Percentiles rank a stretch among this genome's conserved stretches.
Evolutionary conservation across 202 grass and related monocot genomes (phyloP).

Genomic region (Alloteropsis angusta): DNA sequence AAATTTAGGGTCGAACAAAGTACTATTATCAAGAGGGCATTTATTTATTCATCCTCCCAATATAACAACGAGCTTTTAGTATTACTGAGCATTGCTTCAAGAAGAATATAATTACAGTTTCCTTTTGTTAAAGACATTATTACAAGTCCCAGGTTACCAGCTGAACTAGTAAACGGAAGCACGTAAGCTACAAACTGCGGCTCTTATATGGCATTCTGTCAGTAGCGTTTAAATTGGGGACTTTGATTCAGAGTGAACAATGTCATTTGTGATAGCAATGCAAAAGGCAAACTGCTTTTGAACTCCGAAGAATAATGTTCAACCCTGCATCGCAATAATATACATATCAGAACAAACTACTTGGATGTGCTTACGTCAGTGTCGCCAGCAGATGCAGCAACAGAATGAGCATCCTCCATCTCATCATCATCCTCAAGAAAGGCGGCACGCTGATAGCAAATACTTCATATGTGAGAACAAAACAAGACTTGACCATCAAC

Average conservation of each 20-base stretch:
- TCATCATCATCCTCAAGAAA: constrained; percentile 87
- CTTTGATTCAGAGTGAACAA: neutral
- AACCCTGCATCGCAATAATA: neutral
- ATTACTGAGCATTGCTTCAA: neutral
- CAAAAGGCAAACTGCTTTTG: neutral
- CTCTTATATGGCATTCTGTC: neutral
- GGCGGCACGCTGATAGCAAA: constrained; percentile 63
- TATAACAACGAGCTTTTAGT: neutral
- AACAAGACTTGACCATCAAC: neutral
- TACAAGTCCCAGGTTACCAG: neutral
- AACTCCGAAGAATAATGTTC: neutral
- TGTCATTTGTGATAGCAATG: neutral
- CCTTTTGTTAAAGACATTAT: neutral
- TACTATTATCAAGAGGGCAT: constrained; percentile 5
- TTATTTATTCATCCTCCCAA: neutral
- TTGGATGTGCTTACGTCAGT: constrained; percentile 53
- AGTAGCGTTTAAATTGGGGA: neutral
- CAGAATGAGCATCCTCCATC: constrained; percentile 92
- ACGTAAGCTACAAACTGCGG: neutral
- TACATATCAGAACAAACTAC: neutral
- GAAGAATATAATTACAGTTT: neutral
- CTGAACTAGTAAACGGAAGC: neutral
- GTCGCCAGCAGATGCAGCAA: constrained; percentile 77
- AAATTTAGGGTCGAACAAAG: neutral
- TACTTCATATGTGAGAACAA: neutral